These are phyloP conservation scores for Magnusiomyces ingens DNA, from an alignment of 1,139 yeast species.

Conservation along the genomic window DNA sequence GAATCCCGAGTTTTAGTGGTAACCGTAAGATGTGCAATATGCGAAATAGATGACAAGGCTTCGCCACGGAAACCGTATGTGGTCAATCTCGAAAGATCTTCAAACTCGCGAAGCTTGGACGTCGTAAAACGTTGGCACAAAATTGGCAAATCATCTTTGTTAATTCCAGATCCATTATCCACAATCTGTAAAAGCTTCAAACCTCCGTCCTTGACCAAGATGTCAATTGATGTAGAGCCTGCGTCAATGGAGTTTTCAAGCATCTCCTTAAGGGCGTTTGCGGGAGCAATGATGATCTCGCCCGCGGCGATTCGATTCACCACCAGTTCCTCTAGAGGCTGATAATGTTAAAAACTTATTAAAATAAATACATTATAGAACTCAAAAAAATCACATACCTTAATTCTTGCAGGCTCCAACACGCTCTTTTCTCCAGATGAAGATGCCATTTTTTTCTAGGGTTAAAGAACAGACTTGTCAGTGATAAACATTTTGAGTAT, in stretches of 20 bases:
- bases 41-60: slow-evolving; percentile 66
- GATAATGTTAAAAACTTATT: neutral
- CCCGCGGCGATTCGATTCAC: slow-evolving; percentile 96
- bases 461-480: too few species aligned
- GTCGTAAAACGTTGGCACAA: slow-evolving; percentile 67
- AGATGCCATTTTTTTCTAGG: too few species aligned
- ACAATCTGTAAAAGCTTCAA: slow-evolving; percentile 52
- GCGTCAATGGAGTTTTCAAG: slow-evolving; percentile 81
- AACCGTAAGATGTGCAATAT: slow-evolving; percentile 59
- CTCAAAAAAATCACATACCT: neutral
- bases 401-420: neutral
- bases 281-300: slow-evolving; percentile 89
- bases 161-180: slow-evolving; percentile 76
- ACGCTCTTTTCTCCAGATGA: neutral
- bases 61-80: slow-evolving; percentile 83
- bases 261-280: slow-evolving; percentile 74
- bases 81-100: slow-evolving; percentile 44
- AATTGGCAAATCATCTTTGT: slow-evolving; percentile 46
- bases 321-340: slow-evolving; percentile 56
- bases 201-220: slow-evolving; percentile 61
- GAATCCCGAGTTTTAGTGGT: slow-evolving; percentile 60
- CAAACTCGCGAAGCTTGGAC: slow-evolving; percentile 51
- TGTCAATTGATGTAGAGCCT: slow-evolving; percentile 51
- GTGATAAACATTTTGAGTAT: too few species aligned
- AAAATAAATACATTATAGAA: neutral